These are phyloP conservation scores for Neopestalotiopsis sp. DNA, from an alignment of 2,329 filamentous ascomycete species.

Conservation along the genomic window DNA sequence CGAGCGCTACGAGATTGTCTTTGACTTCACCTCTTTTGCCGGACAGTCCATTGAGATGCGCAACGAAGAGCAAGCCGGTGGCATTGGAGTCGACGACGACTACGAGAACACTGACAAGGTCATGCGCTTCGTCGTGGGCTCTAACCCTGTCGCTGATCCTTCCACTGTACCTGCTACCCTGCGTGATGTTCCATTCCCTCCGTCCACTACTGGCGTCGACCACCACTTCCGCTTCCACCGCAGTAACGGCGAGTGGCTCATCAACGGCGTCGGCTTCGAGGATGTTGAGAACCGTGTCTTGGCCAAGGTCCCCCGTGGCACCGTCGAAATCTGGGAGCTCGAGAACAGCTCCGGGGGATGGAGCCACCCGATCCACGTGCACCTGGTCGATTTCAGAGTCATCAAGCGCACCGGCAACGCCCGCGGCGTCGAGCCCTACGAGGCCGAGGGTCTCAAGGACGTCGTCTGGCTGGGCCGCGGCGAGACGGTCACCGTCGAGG, in stretches of 20 bases:
- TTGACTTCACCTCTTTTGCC: constrained; percentile 57
- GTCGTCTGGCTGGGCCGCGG: constrained; percentile 59
- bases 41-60: constrained; percentile 53
- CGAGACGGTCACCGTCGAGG: constrained; percentile 57
- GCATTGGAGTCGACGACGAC: constrained; percentile 51
- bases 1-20: constrained; percentile 62
- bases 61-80: constrained; percentile 39
- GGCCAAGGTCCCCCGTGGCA: constrained; percentile 51
- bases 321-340: constrained; percentile 55
- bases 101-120: constrained; percentile 57
- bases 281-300: constrained; percentile 53
- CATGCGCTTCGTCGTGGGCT: constrained; percentile 57
- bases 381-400: constrained; percentile 64
- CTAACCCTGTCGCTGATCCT: constrained; percentile 40
- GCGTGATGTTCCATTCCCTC: constrained; percentile 45
- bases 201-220: constrained; percentile 42
- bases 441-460: constrained; percentile 61
- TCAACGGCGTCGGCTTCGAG: constrained; percentile 54
- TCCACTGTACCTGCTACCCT: constrained; percentile 41
- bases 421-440: constrained; percentile 54
- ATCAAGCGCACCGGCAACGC: constrained; percentile 51
- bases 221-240: constrained; percentile 53
- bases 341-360: constrained; percentile 56
- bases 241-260: constrained; percentile 50
- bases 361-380: constrained; percentile 62